Percentiles rank a stretch among this genome's conserved stretches.
Evolutionary conservation across 2,329 filamentous ascomycete genomes (phyloP).

Genomic region (Trichoderma arundinaceum): DNA sequence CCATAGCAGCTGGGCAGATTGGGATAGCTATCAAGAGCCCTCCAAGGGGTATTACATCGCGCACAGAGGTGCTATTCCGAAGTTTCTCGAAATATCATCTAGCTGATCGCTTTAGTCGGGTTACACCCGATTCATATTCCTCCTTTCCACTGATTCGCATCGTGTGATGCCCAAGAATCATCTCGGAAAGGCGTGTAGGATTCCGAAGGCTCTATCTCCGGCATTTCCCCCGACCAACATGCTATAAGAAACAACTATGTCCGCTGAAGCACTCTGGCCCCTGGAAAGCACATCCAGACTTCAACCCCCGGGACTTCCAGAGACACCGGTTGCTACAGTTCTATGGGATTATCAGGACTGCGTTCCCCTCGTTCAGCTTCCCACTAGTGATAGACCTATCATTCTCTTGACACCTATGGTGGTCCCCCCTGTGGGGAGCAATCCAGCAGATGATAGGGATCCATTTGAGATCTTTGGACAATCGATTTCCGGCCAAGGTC

Average conservation of each 20-base stretch:
- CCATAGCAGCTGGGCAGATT: neutral
- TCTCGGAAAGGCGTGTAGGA: neutral
- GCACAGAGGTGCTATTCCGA: neutral
- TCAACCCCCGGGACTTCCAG: constrained; percentile 2
- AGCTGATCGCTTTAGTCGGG: neutral
- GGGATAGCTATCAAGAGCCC: neutral
- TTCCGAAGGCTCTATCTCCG: neutral
- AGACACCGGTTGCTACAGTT: constrained; percentile 37
- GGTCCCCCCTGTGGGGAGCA: constrained; percentile 49
- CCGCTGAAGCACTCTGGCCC: constrained; percentile 8
- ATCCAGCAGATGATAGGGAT: constrained; percentile 57
- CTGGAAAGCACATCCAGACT: neutral
- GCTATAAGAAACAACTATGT: constrained; percentile 20
- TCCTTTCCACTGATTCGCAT: neutral
- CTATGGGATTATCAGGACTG: constrained; percentile 53
- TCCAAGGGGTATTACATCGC: neutral
- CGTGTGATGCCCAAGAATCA: neutral
- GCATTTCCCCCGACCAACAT: neutral
- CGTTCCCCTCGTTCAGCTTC: constrained; percentile 54
- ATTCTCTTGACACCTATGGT: constrained; percentile 66
- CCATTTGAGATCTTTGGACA: constrained; percentile 75
- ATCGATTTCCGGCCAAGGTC: constrained; percentile 64
- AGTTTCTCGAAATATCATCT: neutral
- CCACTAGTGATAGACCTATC: constrained; percentile 59
- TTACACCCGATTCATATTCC: neutral